Evolutionary conservation across 345 rosid species (phyloP).

Genomic region (Angophora floribunda): DNA sequence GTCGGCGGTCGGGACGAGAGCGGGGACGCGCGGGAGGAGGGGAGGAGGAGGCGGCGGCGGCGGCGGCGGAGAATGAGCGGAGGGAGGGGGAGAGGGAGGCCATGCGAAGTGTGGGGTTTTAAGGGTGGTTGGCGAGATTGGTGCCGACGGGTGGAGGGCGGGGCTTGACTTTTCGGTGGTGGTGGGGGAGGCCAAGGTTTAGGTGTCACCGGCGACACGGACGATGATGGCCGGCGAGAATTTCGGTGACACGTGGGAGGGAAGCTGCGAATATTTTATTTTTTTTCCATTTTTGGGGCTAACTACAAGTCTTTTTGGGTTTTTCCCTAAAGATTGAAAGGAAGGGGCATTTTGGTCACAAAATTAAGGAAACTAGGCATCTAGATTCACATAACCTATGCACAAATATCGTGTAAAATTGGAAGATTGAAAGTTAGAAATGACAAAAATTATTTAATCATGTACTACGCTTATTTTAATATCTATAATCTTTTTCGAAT

Average conservation of each 20-base stretch:
- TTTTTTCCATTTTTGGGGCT: background rate
- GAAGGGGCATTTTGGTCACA: background rate
- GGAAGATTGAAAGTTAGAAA: too few species aligned
- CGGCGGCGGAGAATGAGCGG: background rate
- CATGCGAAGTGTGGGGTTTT: constrained; percentile 1
- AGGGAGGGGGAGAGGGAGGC: constrained; percentile 7
- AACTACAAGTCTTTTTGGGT: background rate
- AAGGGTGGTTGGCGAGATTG: background rate
- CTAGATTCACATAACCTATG: background rate
- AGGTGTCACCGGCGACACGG: background rate
- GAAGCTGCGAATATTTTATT: background rate
- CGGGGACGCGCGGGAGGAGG: background rate
- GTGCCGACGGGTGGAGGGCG: background rate
- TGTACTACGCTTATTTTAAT: too few species aligned
- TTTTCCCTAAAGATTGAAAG: rapidly evolving
- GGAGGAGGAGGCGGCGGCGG: background rate
- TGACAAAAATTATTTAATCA: too few species aligned
- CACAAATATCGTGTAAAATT: background rate
- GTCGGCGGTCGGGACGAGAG: background rate
- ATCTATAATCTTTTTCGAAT: too few species aligned
- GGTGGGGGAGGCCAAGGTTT: background rate
- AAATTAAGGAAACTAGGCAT: background rate
- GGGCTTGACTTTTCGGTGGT: background rate
- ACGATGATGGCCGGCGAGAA: background rate
- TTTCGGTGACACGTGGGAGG: background rate